A percentile compares a stretch with the other conserved stretches of the same genome.
These are phyloP conservation scores for Colletotrichum sp. DNA, from an alignment of 2,329 filamentous ascomycete species.

Conservation along the genomic window DNA sequence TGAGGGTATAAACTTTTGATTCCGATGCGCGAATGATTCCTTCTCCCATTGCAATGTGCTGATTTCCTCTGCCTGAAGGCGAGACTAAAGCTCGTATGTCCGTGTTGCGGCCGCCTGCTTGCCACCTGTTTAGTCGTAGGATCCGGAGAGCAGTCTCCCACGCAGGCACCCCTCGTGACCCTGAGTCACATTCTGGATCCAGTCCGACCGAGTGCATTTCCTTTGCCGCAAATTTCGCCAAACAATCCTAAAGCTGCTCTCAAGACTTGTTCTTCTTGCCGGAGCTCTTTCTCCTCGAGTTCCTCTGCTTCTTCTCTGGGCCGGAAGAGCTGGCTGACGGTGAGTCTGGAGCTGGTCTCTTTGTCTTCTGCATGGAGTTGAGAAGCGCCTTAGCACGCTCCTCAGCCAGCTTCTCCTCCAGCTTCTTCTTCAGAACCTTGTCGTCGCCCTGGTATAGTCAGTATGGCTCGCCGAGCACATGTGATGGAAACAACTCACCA, in stretches of 20 bases:
- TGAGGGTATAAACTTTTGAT: slow-evolving; percentile 18
- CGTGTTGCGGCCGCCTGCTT: neutral
- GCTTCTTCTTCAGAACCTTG: slow-evolving; percentile 54
- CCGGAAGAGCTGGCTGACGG: slow-evolving; percentile 28
- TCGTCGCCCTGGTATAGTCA: slow-evolving; percentile 48
- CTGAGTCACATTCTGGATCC: neutral
- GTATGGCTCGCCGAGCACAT: neutral
- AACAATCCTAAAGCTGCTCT: neutral
- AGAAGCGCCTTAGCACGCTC: slow-evolving; percentile 59
- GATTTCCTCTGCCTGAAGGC: neutral
- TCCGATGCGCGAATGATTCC: neutral
- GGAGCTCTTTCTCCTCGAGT: slow-evolving; percentile 29
- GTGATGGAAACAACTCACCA: slow-evolving; percentile 55
- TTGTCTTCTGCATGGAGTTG: slow-evolving; percentile 47
- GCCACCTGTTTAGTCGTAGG: neutral
- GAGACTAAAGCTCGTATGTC: neutral
- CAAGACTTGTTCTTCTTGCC: slow-evolving; percentile 9
- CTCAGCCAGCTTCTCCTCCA: slow-evolving; percentile 62
- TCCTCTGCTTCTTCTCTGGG: slow-evolving; percentile 35
- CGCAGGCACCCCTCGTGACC: neutral
- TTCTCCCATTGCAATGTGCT: neutral
- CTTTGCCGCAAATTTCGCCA: neutral
- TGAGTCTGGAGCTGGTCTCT: slow-evolving; percentile 43
- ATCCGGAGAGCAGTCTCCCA: neutral
- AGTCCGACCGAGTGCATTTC: neutral